Evolutionary conservation across 345 rosid genomes (phyloP).

Genomic region (Dovyalis caffra): DNA sequence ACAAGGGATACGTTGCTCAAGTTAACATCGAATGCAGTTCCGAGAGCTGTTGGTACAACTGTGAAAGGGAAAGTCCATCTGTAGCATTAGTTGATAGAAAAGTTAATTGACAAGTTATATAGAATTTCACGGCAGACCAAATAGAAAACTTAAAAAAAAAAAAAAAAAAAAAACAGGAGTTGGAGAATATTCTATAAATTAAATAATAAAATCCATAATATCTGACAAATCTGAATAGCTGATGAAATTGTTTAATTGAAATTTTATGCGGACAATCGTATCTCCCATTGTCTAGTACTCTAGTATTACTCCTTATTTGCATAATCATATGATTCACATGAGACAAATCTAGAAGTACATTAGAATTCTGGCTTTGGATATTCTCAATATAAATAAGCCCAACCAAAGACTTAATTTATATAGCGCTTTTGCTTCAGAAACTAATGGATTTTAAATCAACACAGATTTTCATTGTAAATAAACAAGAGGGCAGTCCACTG

Average conservation of each 20-base stretch:
- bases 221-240: not conserved
- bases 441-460: not conserved
- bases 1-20: slow-evolving; percentile 97
- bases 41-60: slow-evolving; percentile 99
- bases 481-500: too few species aligned
- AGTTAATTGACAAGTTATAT: slow-evolving; percentile 40
- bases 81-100: slow-evolving; percentile 72
- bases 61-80: slow-evolving; percentile 85
- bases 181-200: too few species aligned
- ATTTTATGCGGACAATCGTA: not conserved
- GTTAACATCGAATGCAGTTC: slow-evolving; percentile 94
- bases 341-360: not conserved
- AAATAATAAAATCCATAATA: not conserved
- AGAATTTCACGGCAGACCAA: slow-evolving; percentile 11
- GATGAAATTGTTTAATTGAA: not conserved
- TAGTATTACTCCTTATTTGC: not conserved
- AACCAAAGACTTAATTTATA: too few species aligned
- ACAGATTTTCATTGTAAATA: not conserved
- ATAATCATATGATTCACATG: not conserved
- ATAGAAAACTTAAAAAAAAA: not conserved
- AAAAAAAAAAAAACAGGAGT: too few species aligned
- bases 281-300: not conserved
- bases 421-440: not conserved
- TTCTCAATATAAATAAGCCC: not conserved
- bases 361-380: not conserved